These are phyloP conservation scores for Xylariaceae sp. DNA, from an alignment of 2,329 filamentous ascomycete species.

Conservation along the genomic window DNA sequence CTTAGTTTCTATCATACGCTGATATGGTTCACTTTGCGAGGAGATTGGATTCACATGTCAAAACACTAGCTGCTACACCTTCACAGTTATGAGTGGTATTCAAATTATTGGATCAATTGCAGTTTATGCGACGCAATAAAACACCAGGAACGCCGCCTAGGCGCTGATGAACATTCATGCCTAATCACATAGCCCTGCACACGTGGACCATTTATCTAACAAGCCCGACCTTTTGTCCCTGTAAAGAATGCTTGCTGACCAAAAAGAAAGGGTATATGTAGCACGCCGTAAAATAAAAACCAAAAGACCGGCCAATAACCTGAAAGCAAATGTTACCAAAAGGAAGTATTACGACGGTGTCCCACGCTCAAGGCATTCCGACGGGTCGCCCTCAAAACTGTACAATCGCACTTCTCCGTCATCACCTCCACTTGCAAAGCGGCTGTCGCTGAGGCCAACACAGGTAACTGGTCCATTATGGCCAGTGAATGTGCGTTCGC, in stretches of 20 bases:
- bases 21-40: too few species aligned
- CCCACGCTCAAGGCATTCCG: conserved; percentile 53
- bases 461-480: conserved; percentile 93
- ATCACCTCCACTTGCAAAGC: conserved; percentile 90
- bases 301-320: conserved; percentile 3
- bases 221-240: conserved; percentile 20
- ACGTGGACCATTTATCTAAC: conserved; percentile 17
- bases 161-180: too few species aligned
- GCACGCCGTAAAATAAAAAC: conserved; percentile 10
- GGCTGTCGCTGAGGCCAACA: conserved; percentile 85
- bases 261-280: conserved; percentile 26
- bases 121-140: too few species aligned
- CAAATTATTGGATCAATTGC: too few species aligned
- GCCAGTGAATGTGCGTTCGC: conserved; percentile 89
- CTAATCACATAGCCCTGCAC: too few species aligned
- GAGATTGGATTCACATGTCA: too few species aligned
- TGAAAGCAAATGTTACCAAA: conserved; percentile 4
- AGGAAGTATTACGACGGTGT: conserved; percentile 52
- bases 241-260: conserved; percentile 3
- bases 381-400: conserved; percentile 66
- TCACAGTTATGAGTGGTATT: too few species aligned
- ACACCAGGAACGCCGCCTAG: too few species aligned
- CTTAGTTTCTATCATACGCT: neutral
- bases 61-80: too few species aligned
- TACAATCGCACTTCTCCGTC: conserved; percentile 90